Base-by-base conservation (phyloP, 371 early-diverging fungal genomes). In the Mucor ambiguus region DNA sequence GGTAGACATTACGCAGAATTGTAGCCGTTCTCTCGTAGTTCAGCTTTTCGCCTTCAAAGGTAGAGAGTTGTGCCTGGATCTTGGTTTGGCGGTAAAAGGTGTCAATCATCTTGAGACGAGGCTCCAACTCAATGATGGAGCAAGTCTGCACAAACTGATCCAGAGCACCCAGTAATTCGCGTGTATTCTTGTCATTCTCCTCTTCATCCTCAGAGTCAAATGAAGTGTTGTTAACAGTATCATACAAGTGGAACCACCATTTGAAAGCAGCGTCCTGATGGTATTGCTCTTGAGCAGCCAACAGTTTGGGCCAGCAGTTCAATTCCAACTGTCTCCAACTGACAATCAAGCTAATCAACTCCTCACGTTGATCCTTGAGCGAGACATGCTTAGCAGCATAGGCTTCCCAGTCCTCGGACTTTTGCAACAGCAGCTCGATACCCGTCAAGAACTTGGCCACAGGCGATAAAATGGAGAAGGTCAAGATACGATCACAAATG, bases 361-460 rank as follows among this genome's bases (percentile, higher is more conserved):
- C 89, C 12, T 90, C 87, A 55, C 94, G 90, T 63, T 89, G 82
- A 6, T 72, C 75, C 44, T 89, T 85, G 33, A 98, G 60, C 4
- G 96, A 94, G 8, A 93, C 90, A 35, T 92, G 92, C 32, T 89
- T 83, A 61, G 92, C 89, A 14, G 97, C 96, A 67, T 94, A 95
- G 10, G 87, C 84, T 78, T 98, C 92, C 99, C 99, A 98, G 73
- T 97, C 98, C 73, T 95, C 90, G 9, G 94, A 90, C 61, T 95
- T 94, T 63, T 87, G 86, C 30, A 98, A 74, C 33, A 98, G 75
- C 30, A 93, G 72, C 73, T 98, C 98, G 46, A 96, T 60, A 38
- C 95, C 98, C 0, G 95, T 91, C 65, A 98, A 75, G 38, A 96
- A 86, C 76, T 95, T 95, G 77, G 95, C 92, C 29, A 97, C 83